Conservation (phyloP, 176 grass and related monocot genomes). For the Rhipidocladum racemiflorum region DNA sequence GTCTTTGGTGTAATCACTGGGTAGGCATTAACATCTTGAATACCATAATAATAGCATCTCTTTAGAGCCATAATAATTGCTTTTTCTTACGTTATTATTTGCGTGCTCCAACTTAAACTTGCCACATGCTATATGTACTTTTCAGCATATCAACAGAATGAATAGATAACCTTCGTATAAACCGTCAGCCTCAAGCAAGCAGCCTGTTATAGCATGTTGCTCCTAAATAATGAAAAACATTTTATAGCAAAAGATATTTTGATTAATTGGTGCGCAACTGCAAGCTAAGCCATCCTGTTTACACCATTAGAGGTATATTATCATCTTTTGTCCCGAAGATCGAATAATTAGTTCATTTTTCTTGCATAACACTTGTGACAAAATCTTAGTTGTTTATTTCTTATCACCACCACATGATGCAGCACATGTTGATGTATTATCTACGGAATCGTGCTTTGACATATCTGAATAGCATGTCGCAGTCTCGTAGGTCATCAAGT, state of each 20-base stretch:
- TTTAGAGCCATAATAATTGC: background rate
- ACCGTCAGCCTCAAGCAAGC: background rate
- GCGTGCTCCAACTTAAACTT: background rate
- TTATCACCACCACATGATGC: background rate
- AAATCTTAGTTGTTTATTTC: background rate
- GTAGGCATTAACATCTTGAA: background rate
- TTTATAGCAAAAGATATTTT: background rate
- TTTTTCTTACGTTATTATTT: background rate
- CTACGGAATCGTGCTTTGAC: background rate
- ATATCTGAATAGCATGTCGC: background rate
- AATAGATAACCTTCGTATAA: background rate
- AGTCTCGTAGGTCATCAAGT: background rate
- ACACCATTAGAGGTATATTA: background rate
- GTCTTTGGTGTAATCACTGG: background rate
- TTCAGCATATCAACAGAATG: background rate
- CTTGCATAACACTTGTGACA: background rate
- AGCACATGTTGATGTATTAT: background rate
- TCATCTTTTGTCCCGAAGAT: background rate
- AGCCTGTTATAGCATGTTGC: background rate
- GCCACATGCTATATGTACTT: background rate
- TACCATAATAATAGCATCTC: background rate
- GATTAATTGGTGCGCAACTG: background rate
- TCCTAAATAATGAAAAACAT: background rate
- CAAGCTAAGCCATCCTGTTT: background rate
- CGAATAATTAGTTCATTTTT: background rate